Evolutionary conservation across 108 stramenopile species (phyloP).

Genomic region (Nitzschia sp.): DNA sequence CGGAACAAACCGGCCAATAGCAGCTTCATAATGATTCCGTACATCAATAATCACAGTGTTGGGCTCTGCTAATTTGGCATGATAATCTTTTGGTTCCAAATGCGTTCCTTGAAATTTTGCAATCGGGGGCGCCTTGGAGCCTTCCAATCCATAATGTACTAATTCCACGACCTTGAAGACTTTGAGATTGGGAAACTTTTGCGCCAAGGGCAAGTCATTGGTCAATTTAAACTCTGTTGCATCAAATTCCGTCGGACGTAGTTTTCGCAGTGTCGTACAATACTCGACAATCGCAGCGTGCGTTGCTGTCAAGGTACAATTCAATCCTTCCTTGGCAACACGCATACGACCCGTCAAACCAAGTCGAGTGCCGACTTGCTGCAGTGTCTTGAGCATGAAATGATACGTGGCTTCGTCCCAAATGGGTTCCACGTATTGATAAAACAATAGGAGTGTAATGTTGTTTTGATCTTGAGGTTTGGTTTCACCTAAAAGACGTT

Average conservation of each 20-base stretch:
- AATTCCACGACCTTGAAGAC: constrained; percentile 77
- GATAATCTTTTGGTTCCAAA: constrained; percentile 84
- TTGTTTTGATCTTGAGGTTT: constrained; percentile 13
- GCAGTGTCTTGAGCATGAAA: constrained; percentile 46
- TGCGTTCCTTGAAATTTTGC: constrained; percentile 71
- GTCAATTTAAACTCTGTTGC: constrained; percentile 88
- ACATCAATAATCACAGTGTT: constrained; percentile 91
- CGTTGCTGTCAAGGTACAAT: constrained; percentile 84
- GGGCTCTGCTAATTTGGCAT: constrained; percentile 74
- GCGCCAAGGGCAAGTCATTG: constrained; percentile 64
- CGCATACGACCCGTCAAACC: constrained; percentile 84
- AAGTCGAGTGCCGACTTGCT: constrained; percentile 44
- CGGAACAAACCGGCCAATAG: constrained; percentile 86
- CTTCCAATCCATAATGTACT: constrained; percentile 87
- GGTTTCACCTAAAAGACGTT: constrained; percentile 21
- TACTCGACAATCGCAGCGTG: constrained; percentile 54
- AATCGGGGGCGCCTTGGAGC: constrained; percentile 66
- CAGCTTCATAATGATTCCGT: constrained; percentile 54
- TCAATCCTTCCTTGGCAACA: constrained; percentile 85
- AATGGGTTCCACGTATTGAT: constrained; percentile 87
- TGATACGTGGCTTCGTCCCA: constrained; percentile 72
- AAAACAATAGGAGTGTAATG: constrained; percentile 81
- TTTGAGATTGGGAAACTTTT: constrained; percentile 78
- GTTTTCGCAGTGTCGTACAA: constrained; percentile 56
- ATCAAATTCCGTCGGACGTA: constrained; percentile 64